Evolutionary conservation across 129 eudicot genomes (phyloP), one percentile per base, ranked within the genome.

Genomic region (Artemisia argyi): DNA sequence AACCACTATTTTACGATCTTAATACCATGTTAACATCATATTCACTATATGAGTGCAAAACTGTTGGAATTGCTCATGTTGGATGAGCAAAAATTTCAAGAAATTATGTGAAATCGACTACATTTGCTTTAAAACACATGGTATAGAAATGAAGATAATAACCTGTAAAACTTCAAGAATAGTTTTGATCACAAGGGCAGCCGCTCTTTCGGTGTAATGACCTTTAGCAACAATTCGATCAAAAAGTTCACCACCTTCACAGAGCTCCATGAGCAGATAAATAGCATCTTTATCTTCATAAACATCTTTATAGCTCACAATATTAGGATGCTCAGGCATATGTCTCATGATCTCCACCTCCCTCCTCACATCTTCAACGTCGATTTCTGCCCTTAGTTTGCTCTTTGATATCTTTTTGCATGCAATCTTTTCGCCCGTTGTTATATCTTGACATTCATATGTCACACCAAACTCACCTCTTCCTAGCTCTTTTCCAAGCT

Each of bases 271-370:
- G 0, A 90, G 86, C 19, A 93, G 79, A 76, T 93, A 93, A 46
- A 93, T 78, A 0, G 98, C 90, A 12, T 93, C 92, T 53, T 72
- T 84, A 76, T 93, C 97, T 71, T 93, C 98, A 65, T 65, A 93
- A 69, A 88, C 97, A 78, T 88, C 98, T 57, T 85, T 93, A 59
- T 80, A 90, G 15, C 53, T 80, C 11, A 93, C 98, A 70, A 93
- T 93, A 32, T 93, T 87, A 0, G 96, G 92, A 47, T 93, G 92
- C 26, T 17, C 11, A 3, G 98, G 98, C 85, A 93, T 81, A 59
- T 87, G 87, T 60, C 83, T 82, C 98, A 93, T 93, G 20, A 93
- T 92, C 79, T 84, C 85, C 61, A 92, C 95, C 91, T 92, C 98
- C 49, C 95, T 87, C 69, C 95, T 85, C 68, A 93, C 97, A 75